phyloP scores from a whole-genome alignment of 495 filamentous ascomycete genomes.

The Geoglossum glabrum region DNA sequence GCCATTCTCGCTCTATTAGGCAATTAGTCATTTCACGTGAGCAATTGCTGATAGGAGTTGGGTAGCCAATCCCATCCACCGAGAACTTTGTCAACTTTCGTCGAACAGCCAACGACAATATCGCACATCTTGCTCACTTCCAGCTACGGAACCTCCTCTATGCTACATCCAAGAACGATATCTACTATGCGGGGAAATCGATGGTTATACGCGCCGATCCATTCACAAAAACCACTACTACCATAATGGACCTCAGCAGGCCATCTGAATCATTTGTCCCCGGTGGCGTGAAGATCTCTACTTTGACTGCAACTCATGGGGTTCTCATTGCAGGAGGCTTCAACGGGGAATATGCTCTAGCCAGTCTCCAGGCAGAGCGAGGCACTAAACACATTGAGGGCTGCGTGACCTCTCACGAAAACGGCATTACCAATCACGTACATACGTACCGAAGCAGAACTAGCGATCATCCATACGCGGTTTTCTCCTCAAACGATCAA shows the following conservation, averaged over 20 bases:
- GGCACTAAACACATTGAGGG: conserved; percentile 32
- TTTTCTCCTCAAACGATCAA: conserved; percentile 71
- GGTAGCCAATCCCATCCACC: not conserved
- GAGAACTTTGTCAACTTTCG: conserved; percentile 12
- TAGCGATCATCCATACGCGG: conserved; percentile 39
- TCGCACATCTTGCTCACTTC: conserved; percentile 57
- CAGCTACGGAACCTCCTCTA: conserved; percentile 75
- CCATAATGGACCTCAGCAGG: conserved; percentile 42
- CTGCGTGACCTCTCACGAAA: conserved; percentile 40
- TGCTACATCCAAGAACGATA: conserved; percentile 47
- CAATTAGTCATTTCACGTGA: not conserved
- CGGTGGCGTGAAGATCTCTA: conserved; percentile 37
- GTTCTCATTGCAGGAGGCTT: conserved; percentile 66
- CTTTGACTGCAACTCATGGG: conserved; percentile 43
- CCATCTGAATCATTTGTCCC: conserved; percentile 10
- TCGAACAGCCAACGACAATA: conserved; percentile 33
- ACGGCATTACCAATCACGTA: conserved; percentile 77
- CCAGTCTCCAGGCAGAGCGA: conserved; percentile 28
- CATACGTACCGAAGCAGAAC: conserved; percentile 43
- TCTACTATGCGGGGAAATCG: conserved; percentile 50
- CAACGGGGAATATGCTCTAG: conserved; percentile 57
- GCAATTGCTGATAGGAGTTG: not conserved
- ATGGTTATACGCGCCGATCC: conserved; percentile 10
- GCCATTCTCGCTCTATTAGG: not conserved
- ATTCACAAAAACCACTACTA: conserved; percentile 19